Base-by-base conservation (phyloP, 139 green algal genomes). In the Chlamydomonas sphaeroides region DNA sequence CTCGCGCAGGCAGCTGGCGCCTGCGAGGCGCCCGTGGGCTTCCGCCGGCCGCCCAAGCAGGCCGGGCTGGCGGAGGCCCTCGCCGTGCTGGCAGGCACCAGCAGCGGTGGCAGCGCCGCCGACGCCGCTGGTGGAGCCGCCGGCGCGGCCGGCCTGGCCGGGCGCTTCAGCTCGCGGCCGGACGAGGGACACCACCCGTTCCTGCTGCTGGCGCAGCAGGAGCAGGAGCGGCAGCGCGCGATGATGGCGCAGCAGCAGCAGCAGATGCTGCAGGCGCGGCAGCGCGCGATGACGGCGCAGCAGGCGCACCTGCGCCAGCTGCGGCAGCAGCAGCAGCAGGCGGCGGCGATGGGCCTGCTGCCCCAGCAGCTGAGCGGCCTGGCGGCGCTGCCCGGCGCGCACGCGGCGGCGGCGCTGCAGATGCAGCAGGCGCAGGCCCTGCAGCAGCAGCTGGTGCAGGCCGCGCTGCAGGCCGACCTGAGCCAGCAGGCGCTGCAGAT, bases 271-370 rank as follows among this genome's bases (percentile, higher is more conserved):
- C 18, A 26, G 25, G 18, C 21, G 65, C 33, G n/a, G 65, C 65
- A 26, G 14, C 65, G 45, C 15, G 17, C 21, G 56, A 21, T 32
- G 56, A 32, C 25, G 17, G 6, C 25, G 56, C 25, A 8, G 6
- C 56, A 62, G 51, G 51, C 15, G 57, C 74, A 82, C 35, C 74
- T 62, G 35, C 59, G 62, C 14, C 78, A 84, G 65, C 78, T 63
- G 59, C 74, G 69, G 48, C 65, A 78, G 65, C 78, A 77, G 65
- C 49, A 57, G 56, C 25, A n/a, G 56, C 25, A n/a, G 56, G 6
- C n/a, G 2, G 45, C 45, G 45, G 45, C 45, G 45, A 10, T 53
- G 45, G 45, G 45, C 45, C 56, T n/a, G 56, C 56, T 41, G n/a
- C 10, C 39, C 36, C 25, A 74, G 3, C 26, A 39, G 4, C 59